A percentile compares a stretch with the other conserved stretches of the same genome.
These are phyloP conservation scores for Clitoria ternatea DNA, from an alignment of 306 rosid genomes.

Conservation along the genomic window DNA sequence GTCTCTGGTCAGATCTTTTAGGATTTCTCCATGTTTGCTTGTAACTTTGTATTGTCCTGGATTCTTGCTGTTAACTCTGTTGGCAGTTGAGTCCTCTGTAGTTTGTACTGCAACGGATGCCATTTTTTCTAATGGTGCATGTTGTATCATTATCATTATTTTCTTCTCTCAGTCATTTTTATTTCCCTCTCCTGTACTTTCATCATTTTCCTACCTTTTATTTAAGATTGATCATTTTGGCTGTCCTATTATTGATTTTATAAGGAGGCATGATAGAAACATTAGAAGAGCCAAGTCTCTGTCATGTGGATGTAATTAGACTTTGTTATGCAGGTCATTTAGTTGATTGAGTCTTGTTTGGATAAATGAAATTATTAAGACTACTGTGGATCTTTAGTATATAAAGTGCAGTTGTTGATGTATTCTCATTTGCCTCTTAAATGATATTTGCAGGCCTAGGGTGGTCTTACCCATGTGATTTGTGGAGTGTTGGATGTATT, in stretches of 20 bases:
- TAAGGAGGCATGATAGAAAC: neutral
- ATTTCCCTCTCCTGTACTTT: neutral
- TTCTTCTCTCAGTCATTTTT: neutral
- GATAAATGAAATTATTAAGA: neutral
- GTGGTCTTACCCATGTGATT: slow-evolving; percentile 84
- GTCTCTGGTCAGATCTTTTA: neutral
- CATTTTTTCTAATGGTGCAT: neutral
- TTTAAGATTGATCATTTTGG: neutral
- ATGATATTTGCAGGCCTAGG: slow-evolving; percentile 71
- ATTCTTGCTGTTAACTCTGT: neutral
- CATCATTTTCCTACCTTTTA: neutral
- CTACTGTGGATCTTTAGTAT: neutral
- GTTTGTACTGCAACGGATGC: neutral
- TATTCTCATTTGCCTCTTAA: slow-evolving; percentile 28
- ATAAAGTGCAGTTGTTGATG: slow-evolving; percentile 1
- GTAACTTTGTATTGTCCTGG: neutral
- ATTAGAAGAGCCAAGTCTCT: neutral
- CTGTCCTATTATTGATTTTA: neutral
- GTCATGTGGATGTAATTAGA: neutral
- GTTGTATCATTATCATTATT: neutral
- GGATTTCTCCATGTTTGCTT: neutral
- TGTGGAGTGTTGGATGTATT: slow-evolving; percentile 95
- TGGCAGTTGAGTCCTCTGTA: slow-evolving; percentile 2
- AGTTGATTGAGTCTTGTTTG: neutral
- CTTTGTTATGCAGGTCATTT: slow-evolving; percentile 1